Percentiles rank a stretch among this genome's conserved stretches.
These are phyloP conservation scores for Bretziella fagacearum DNA, from an alignment of 2,329 filamentous ascomycete species.

Conservation along the genomic window DNA sequence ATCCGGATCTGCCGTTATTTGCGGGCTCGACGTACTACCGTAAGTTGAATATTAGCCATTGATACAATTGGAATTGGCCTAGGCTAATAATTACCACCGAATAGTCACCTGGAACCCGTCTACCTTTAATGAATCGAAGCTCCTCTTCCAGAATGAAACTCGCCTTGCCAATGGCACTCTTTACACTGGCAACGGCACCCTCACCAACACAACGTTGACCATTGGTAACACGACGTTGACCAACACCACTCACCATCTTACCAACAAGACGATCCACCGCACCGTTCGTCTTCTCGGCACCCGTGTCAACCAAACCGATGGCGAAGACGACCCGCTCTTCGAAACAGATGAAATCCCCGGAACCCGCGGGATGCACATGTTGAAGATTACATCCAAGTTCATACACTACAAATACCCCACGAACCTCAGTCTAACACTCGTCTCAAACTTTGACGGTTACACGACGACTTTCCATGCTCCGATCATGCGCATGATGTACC, in stretches of 20 bases:
- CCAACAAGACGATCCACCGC: slow-evolving; percentile 7
- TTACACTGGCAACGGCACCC: slow-evolving; percentile 17
- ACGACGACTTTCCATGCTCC: not conserved
- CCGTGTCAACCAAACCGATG: slow-evolving; percentile 27
- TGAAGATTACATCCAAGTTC: slow-evolving; percentile 25
- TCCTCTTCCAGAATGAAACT: slow-evolving; percentile 20
- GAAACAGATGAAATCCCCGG: slow-evolving; percentile 22
- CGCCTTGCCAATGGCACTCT: slow-evolving; percentile 19
- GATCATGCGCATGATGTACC: slow-evolving; percentile 21
- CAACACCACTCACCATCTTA: not conserved
- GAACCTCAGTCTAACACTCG: slow-evolving; percentile 33
- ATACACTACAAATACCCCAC: slow-evolving; percentile 24
- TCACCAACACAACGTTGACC: slow-evolving; percentile 1
- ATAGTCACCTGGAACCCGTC: slow-evolving; percentile 40
- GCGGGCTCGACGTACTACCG: slow-evolving; percentile 34
- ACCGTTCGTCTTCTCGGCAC: slow-evolving; percentile 19
- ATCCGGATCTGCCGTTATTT: slow-evolving; percentile 27
- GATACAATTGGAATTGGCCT: not conserved
- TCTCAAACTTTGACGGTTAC: slow-evolving; percentile 22
- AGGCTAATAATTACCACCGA: not conserved
- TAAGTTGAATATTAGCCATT: slow-evolving; percentile 23
- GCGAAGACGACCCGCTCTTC: slow-evolving; percentile 24
- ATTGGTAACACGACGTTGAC: not conserved
- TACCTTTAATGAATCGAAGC: slow-evolving; percentile 28
- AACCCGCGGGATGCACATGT: slow-evolving; percentile 31